phyloP scores from a whole-genome alignment of 1,284 basidiomycete species.

The Ustilago bromivora region DNA sequence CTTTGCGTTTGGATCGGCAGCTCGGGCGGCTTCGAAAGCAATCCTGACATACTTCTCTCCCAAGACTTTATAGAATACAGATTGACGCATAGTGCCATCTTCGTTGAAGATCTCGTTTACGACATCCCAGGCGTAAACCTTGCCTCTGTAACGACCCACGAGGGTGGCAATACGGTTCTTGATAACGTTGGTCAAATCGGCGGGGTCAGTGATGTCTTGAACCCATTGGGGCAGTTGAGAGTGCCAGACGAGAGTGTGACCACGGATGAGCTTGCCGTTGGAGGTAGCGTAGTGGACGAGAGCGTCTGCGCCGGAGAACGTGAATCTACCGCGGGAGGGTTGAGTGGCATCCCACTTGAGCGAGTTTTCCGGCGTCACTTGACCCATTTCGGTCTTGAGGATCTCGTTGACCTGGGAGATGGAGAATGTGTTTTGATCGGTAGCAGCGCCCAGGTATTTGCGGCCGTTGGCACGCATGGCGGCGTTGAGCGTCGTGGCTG shows the following conservation, averaged over 20 bases:
- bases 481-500: slow-evolving; percentile 18
- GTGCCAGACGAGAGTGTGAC: slow-evolving; percentile 32
- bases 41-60: slow-evolving; percentile 31
- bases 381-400: slow-evolving; percentile 20
- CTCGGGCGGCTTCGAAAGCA: slow-evolving; percentile 23
- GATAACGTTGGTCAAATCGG: slow-evolving; percentile 28
- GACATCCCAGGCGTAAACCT: slow-evolving; percentile 33
- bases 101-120: slow-evolving; percentile 39
- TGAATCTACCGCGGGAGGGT: slow-evolving; percentile 20
- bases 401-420: slow-evolving; percentile 9
- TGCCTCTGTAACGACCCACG: slow-evolving; percentile 26
- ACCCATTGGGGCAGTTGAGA: slow-evolving; percentile 25
- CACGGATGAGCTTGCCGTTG: slow-evolving; percentile 29
- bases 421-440: slow-evolving; percentile 13
- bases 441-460: slow-evolving; percentile 17
- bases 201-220: slow-evolving; percentile 18
- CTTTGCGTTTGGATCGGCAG: slow-evolving; percentile 20
- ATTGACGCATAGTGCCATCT: slow-evolving; percentile 21
- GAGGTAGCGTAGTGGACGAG: slow-evolving; percentile 26
- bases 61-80: slow-evolving; percentile 29
- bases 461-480: slow-evolving; percentile 10
- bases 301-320: slow-evolving; percentile 16
- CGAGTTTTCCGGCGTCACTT: slow-evolving; percentile 27
- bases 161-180: slow-evolving; percentile 25
- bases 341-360: slow-evolving; percentile 37